These are phyloP conservation scores for Aspergillus ostianus DNA, from an alignment of 495 filamentous ascomycete genomes.

Conservation along the genomic window DNA sequence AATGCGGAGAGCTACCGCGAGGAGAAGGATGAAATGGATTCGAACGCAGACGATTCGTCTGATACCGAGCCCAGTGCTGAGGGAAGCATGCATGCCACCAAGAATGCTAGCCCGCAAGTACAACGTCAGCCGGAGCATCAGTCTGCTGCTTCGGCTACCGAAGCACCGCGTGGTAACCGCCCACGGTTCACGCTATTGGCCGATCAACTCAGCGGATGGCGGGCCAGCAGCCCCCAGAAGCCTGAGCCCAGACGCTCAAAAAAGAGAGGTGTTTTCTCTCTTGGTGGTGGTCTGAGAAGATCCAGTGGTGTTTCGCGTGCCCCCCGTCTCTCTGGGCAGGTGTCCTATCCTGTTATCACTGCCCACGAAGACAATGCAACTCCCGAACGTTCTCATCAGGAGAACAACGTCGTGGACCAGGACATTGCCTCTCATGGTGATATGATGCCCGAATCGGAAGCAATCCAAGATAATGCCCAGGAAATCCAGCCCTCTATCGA, in stretches of 20 bases:
- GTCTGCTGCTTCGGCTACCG: background rate
- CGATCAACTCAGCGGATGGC: slow-evolving; percentile 59
- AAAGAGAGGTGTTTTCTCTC: slow-evolving; percentile 47
- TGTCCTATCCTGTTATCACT: slow-evolving; percentile 30
- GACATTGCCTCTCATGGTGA: background rate
- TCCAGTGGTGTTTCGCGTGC: slow-evolving; percentile 15
- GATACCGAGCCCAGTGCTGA: background rate
- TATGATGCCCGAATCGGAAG: background rate
- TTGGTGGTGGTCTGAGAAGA: slow-evolving; percentile 24
- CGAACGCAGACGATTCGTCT: background rate
- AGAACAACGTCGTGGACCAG: background rate
- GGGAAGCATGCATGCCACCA: background rate
- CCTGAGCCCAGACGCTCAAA: slow-evolving; percentile 31
- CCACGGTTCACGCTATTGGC: slow-evolving; percentile 63
- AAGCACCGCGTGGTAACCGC: background rate
- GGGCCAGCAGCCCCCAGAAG: slow-evolving; percentile 50
- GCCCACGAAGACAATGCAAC: slow-evolving; percentile 10
- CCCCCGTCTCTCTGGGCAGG: slow-evolving; percentile 8
- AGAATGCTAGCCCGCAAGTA: background rate
- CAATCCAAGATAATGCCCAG: background rate
- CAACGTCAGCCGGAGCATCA: background rate
- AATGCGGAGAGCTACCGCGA: background rate
- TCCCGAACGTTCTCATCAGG: slow-evolving; percentile 3
- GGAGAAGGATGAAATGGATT: background rate
- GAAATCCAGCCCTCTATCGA: slow-evolving; percentile 5